Conservation (phyloP, 2,329 filamentous ascomycete genomes). For the Pseudonectria foliicola region DNA sequence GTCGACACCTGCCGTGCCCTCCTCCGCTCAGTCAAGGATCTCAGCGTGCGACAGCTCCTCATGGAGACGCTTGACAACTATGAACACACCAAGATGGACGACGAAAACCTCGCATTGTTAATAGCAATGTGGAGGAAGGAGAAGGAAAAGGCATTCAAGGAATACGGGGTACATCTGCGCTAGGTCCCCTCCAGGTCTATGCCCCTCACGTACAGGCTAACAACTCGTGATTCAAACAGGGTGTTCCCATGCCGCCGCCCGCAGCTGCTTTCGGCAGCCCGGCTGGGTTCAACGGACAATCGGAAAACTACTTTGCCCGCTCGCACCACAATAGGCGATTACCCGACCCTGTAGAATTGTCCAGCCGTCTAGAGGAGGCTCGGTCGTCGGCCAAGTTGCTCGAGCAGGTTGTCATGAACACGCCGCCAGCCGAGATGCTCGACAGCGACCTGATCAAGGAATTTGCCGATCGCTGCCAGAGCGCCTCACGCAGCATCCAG, state of each 20-base stretch:
- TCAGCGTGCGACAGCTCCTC: slow-evolving; percentile 74
- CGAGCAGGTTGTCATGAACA: slow-evolving; percentile 85
- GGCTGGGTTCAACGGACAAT: slow-evolving; percentile 28
- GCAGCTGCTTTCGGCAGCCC: slow-evolving; percentile 5
- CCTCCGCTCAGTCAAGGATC: slow-evolving; percentile 63
- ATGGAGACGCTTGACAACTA: slow-evolving; percentile 80
- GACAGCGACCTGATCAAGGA: slow-evolving; percentile 86
- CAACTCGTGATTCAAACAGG: slow-evolving; percentile 13
- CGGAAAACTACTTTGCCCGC: slow-evolving; percentile 52
- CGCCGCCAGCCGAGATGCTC: slow-evolving; percentile 66
- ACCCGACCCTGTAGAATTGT: slow-evolving; percentile 70
- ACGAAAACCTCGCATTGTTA: slow-evolving; percentile 65
- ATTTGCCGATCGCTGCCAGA: slow-evolving; percentile 79
- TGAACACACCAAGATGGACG: slow-evolving; percentile 62
- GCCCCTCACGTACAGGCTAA: not conserved
- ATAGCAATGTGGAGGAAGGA: slow-evolving; percentile 87
- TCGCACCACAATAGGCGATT: slow-evolving; percentile 41
- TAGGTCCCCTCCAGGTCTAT: not conserved
- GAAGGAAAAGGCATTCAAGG: slow-evolving; percentile 57
- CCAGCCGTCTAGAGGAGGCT: slow-evolving; percentile 80
- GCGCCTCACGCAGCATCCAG: slow-evolving; percentile 75
- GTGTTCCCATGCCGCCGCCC: slow-evolving; percentile 13
- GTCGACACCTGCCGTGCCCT: slow-evolving; percentile 67
- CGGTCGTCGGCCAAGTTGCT: slow-evolving; percentile 84
- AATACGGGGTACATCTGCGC: slow-evolving; percentile 39